These are phyloP conservation scores for Arachnopeziza araneosa DNA, from an alignment of 2,329 filamentous ascomycete species.

Conservation along the genomic window DNA sequence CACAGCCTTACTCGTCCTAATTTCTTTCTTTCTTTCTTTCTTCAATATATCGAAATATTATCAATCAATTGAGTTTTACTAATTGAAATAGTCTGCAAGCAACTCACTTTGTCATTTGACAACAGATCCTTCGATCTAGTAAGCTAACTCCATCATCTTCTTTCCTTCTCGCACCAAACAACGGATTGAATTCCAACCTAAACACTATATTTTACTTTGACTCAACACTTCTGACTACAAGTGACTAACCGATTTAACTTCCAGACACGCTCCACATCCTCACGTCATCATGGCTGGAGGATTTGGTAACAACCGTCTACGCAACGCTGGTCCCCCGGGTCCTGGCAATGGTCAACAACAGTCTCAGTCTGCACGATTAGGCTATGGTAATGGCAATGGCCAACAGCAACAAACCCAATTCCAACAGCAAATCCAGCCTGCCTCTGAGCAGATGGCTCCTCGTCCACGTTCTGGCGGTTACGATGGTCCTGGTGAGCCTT, in stretches of 20 bases:
- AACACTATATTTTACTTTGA: background rate
- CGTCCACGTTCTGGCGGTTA: conserved; percentile 11
- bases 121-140: background rate
- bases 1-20: background rate
- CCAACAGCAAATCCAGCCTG: background rate
- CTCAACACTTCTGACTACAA: background rate
- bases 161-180: too few relatives aligned
- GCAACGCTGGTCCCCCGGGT: background rate
- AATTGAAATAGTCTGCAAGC: background rate
- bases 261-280: background rate
- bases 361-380: background rate
- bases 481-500: conserved; percentile 11
- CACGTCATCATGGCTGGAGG: conserved; percentile 12
- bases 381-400: too few relatives aligned
- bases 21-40: background rate
- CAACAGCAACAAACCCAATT: background rate
- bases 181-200: too few relatives aligned
- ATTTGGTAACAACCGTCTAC: conserved; percentile 7
- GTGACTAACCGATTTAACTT: background rate
- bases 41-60: background rate
- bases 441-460: background rate
- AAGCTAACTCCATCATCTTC: background rate
- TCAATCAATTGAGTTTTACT: background rate
- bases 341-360: background rate
- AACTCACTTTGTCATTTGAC: background rate